A percentile compares a stretch with the other conserved stretches of the same genome.
These are phyloP conservation scores for Zasmidium cellare DNA, from an alignment of 2,329 filamentous ascomycete species.

Conservation along the genomic window DNA sequence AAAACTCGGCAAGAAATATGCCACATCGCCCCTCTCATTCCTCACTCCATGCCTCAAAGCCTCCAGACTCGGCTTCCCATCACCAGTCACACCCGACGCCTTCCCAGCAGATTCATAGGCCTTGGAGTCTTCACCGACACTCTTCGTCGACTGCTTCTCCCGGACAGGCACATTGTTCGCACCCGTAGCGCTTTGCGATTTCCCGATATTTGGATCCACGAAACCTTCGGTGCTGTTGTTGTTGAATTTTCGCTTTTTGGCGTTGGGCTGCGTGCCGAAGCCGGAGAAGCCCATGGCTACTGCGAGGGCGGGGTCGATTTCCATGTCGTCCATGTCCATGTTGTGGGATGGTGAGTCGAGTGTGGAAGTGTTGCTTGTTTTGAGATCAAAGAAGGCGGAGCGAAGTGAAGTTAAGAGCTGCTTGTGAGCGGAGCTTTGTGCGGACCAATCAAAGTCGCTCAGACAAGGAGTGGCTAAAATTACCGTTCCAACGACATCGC, in stretches of 20 bases:
- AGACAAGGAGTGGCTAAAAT: too few species aligned
- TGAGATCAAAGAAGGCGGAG: neutral
- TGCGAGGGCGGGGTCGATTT: slow-evolving; percentile 59
- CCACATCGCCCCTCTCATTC: slow-evolving; percentile 60
- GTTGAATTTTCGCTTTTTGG: slow-evolving; percentile 69
- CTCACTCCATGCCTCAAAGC: slow-evolving; percentile 42
- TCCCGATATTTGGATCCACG: slow-evolving; percentile 38
- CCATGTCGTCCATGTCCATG: slow-evolving; percentile 33
- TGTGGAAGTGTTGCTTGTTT: too few species aligned
- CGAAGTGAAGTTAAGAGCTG: neutral
- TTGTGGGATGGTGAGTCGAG: neutral
- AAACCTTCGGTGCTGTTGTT: slow-evolving; percentile 55
- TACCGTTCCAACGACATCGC: too few species aligned
- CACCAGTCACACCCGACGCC: neutral
- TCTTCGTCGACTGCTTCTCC: slow-evolving; percentile 4
- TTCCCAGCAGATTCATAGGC: too few species aligned
- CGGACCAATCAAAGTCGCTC: neutral
- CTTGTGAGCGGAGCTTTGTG: neutral
- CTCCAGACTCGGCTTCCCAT: slow-evolving; percentile 31
- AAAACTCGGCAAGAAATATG: slow-evolving; percentile 68
- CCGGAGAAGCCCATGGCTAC: slow-evolving; percentile 71
- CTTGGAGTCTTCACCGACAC: too few species aligned
- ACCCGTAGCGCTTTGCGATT: slow-evolving; percentile 35
- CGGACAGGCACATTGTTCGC: slow-evolving; percentile 30
- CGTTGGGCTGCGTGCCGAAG: slow-evolving; percentile 63